phyloP scores from a whole-genome alignment of 83 land plant species.

The Picea engelmannii region DNA sequence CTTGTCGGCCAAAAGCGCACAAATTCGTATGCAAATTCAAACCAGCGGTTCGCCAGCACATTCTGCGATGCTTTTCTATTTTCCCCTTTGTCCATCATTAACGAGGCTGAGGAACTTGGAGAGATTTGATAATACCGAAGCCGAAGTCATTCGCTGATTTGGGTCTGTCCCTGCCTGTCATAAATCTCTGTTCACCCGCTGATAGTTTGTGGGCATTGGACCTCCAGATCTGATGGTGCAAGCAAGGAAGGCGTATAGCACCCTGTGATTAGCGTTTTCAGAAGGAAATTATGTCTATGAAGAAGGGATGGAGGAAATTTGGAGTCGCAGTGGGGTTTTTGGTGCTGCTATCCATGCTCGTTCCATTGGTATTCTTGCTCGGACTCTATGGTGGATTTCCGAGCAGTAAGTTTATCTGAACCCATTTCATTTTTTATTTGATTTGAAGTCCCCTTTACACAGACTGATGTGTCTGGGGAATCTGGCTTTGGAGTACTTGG shows the following conservation, averaged over 20 bases:
- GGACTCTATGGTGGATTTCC: conserved; percentile 49
- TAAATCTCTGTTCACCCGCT: too few relatives aligned
- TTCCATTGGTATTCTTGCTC: conserved; percentile 58
- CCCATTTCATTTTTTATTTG: neutral
- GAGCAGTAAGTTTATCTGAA: conserved; percentile 8
- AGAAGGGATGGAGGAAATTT: conserved; percentile 47
- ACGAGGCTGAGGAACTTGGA: neutral
- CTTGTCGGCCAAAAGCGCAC: conserved; percentile 6
- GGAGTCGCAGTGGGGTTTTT: conserved; percentile 40
- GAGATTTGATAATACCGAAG: neutral
- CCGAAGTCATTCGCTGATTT: too few relatives aligned
- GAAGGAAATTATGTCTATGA: conserved; percentile 13
- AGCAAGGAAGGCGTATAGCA: neutral
- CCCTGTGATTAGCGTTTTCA: neutral
- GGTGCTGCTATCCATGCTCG: conserved; percentile 63
- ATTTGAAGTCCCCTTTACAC: neutral
- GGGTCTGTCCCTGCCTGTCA: too few relatives aligned
- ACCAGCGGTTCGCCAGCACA: neutral
- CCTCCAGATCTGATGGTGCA: too few relatives aligned
- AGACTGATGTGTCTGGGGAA: too few relatives aligned
- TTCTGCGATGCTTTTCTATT: neutral
- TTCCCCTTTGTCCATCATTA: neutral
- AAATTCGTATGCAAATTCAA: neutral
- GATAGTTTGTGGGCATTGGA: too few relatives aligned
- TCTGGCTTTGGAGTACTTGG: neutral